Conservation (phyloP, 148 eudicot species). For the Silene conica region DNA sequence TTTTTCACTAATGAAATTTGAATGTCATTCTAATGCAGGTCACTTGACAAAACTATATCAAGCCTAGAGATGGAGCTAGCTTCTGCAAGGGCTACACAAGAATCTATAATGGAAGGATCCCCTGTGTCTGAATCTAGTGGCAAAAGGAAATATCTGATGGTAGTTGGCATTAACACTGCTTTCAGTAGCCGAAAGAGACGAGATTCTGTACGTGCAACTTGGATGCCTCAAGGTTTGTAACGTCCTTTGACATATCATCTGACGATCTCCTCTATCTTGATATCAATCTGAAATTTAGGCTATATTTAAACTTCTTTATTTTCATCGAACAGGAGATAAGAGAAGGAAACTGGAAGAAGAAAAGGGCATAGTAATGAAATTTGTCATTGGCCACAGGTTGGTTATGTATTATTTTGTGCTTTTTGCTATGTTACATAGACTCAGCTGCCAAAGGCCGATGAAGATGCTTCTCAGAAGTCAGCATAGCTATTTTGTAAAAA, state of each 20-base stretch:
- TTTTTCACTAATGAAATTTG: not conserved
- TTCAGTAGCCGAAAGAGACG: constrained; percentile 90
- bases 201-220: constrained; percentile 91
- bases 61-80: constrained; percentile 90
- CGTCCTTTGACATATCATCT: constrained; percentile 2
- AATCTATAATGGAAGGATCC: constrained; percentile 63
- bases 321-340: constrained; percentile 51
- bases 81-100: constrained; percentile 89
- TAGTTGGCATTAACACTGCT: constrained; percentile 84
- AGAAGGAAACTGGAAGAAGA: constrained; percentile 79
- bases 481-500: constrained; percentile 21
- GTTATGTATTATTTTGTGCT: constrained; percentile 22
- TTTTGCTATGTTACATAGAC: not conserved
- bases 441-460: too few species aligned
- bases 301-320: not conserved
- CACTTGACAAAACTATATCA: constrained; percentile 78
- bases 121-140: constrained; percentile 47
- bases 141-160: constrained; percentile 79
- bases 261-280: not conserved
- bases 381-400: constrained; percentile 89
- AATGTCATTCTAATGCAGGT: constrained; percentile 34
- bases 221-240: constrained; percentile 87
- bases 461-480: not conserved
- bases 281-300: not conserved
- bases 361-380: constrained; percentile 77